phyloP scores from a whole-genome alignment of 192 early-diverging fungal genomes.

The Diversispora eburnea region DNA sequence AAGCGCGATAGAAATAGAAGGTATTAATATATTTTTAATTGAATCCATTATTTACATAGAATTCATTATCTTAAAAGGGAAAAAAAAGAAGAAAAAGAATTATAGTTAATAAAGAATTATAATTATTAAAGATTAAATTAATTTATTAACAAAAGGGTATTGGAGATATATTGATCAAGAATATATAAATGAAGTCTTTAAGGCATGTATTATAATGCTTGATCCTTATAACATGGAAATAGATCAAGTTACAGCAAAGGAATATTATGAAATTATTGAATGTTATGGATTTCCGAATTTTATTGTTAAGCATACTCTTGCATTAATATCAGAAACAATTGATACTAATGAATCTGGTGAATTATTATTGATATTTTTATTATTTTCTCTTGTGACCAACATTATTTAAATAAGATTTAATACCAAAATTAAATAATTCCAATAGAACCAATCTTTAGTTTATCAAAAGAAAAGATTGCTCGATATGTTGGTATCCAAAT shows the following conservation, averaged over 20 bases:
- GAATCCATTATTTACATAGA: too few species aligned
- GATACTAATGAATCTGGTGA: neutral
- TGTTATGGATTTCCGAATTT: neutral
- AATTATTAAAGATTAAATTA: neutral
- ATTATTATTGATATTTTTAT: neutral
- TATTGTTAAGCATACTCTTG: neutral
- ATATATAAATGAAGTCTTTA: neutral
- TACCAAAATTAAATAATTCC: neutral
- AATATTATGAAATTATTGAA: neutral
- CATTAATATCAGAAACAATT: neutral
- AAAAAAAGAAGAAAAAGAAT: too few species aligned
- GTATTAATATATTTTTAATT: neutral
- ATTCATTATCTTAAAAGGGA: too few species aligned
- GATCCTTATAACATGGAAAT: neutral
- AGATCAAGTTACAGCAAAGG: neutral
- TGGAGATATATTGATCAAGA: conserved; percentile 4
- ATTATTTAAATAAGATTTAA: neutral
- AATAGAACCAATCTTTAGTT: neutral
- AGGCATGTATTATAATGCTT: neutral
- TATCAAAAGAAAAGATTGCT: neutral
- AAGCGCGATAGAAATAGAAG: neutral
- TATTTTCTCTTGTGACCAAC: neutral
- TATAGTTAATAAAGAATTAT: too few species aligned
- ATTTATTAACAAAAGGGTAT: neutral
- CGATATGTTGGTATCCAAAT: neutral